A percentile compares a stretch with the other conserved stretches of the same genome.
These are phyloP conservation scores for Westerdykella sp. DNA, from an alignment of 2,329 filamentous ascomycete genomes.

Conservation along the genomic window DNA sequence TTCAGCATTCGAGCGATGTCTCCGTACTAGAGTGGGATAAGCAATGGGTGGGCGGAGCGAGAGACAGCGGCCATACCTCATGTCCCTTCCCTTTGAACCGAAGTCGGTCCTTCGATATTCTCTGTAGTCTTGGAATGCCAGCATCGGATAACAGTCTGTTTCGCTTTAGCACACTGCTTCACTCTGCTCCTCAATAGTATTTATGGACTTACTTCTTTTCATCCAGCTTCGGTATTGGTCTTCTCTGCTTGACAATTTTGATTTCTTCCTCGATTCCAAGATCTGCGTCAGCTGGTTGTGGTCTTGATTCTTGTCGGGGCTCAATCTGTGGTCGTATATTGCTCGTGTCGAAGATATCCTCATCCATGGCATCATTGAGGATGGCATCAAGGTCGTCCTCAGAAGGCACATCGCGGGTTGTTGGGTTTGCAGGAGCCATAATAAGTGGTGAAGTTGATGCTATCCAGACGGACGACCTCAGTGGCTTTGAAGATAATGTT, in stretches of 20 bases:
- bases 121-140: constrained; percentile 76
- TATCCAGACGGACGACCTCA: too few species aligned
- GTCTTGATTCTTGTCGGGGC: constrained; percentile 8
- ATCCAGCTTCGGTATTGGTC: constrained; percentile 80
- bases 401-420: constrained; percentile 14
- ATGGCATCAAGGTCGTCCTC: constrained; percentile 58
- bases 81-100: constrained; percentile 90
- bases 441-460: not conserved
- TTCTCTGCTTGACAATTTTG: constrained; percentile 68
- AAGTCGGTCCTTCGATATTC: constrained; percentile 61
- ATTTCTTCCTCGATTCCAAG: constrained; percentile 85
- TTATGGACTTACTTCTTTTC: constrained; percentile 57
- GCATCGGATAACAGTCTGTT: constrained; percentile 69
- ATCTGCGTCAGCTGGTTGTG: constrained; percentile 40
- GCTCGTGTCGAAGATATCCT: constrained; percentile 41
- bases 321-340: constrained; percentile 9
- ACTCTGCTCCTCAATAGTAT: not conserved
- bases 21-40: constrained; percentile 56
- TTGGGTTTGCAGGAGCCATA: constrained; percentile 18
- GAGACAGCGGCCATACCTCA: constrained; percentile 52
- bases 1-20: constrained; percentile 76
- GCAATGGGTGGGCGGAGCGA: not conserved
- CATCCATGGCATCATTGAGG: constrained; percentile 66
- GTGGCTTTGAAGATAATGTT: too few species aligned
- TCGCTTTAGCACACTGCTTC: not conserved